These are phyloP conservation scores for Wickerhamomyces mucosus DNA, from an alignment of 805 yeast genomes.

Conservation along the genomic window DNA sequence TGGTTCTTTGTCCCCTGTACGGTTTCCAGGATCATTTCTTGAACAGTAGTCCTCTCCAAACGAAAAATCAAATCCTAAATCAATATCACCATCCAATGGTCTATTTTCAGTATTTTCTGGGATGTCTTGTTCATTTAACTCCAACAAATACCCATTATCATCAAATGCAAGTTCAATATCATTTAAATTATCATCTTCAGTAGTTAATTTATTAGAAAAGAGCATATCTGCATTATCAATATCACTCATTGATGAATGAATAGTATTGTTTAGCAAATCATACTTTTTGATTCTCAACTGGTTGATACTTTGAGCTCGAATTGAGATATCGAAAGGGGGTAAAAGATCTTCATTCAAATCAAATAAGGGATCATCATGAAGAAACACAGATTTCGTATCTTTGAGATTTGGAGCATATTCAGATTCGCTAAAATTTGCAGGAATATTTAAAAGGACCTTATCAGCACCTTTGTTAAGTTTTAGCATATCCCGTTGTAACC, in stretches of 20 bases:
- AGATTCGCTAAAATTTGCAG: not conserved
- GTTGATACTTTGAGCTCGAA: too few species aligned
- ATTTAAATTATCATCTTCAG: slow-evolving; percentile 10
- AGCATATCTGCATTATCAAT: slow-evolving; percentile 2
- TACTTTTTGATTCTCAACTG: slow-evolving; percentile 6
- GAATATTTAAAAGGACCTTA: slow-evolving; percentile 2
- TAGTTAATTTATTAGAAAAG: slow-evolving; percentile 1
- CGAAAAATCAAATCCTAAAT: slow-evolving; percentile 4
- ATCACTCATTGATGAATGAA: slow-evolving; percentile 6
- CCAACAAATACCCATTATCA: slow-evolving; percentile 18
- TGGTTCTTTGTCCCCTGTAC: slow-evolving; percentile 3
- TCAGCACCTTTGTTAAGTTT: slow-evolving; percentile 2
- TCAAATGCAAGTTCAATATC: slow-evolving; percentile 17
- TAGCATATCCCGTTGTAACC: slow-evolving; percentile 16
- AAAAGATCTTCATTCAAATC: slow-evolving; percentile 23
- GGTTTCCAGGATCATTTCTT: too few species aligned
- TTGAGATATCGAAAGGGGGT: slow-evolving; percentile 18
- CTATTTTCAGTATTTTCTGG: too few species aligned
- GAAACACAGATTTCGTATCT: slow-evolving; percentile 6
- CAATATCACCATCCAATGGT: slow-evolving; percentile 4
- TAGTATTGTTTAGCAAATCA: slow-evolving; percentile 13
- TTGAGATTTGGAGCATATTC: not conserved
- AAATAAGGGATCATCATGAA: slow-evolving; percentile 31
- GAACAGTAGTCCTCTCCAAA: too few species aligned
- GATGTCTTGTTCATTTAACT: too few species aligned